Base-by-base conservation (phyloP, 805 yeast genomes). In the Starmerella bacillaris region DNA sequence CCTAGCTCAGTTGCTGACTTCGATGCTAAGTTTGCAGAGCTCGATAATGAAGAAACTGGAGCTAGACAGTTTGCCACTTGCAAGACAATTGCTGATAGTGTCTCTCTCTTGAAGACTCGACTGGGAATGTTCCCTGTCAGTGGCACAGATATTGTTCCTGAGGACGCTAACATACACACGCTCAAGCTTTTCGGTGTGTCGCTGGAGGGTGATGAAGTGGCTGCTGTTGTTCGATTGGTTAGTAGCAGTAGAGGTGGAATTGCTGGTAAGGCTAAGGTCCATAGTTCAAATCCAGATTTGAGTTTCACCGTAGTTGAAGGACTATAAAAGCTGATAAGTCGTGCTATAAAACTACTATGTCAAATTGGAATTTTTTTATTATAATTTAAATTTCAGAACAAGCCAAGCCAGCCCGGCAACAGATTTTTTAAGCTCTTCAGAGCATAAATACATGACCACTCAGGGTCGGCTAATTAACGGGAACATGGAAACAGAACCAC, bases 151-250 rank as follows among this genome's bases (percentile, higher is more conserved):
- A 55, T 57, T 37, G 79, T 78, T 17, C 66, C 70, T 26, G 56
- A 59, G 36, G 65, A 49, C 31, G 55, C 61, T 5, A 50, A 66
- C 16, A 65, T 70, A 31, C 95, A 84, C 54, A 63, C 70, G 9
- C 64, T 89, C 59, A 83, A 82, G 60, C 60, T 83, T 49, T 78
- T 67, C 50, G 96, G 94, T 51, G 78, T 77, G 60, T 72, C 79
- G 47, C 55, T 61, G 40, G 56, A 29, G 58, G 76, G 60, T 52
- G 72, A 49, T 44, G 60, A 56, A 44, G 59, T 63, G 33, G 65
- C 58, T 30, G 65, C 59, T 4, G 36, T 46, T 30, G 57, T 62
- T 21, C 60, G 63, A 37, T 56, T 68, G 43, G 68, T 62, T 21
- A 53, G 53, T 46, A 54, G 59, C 35, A 50, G 67, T 2, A 54